Evolutionary conservation across 495 filamentous ascomycete genomes (phyloP).

Genomic region (Monascus purpureus): DNA sequence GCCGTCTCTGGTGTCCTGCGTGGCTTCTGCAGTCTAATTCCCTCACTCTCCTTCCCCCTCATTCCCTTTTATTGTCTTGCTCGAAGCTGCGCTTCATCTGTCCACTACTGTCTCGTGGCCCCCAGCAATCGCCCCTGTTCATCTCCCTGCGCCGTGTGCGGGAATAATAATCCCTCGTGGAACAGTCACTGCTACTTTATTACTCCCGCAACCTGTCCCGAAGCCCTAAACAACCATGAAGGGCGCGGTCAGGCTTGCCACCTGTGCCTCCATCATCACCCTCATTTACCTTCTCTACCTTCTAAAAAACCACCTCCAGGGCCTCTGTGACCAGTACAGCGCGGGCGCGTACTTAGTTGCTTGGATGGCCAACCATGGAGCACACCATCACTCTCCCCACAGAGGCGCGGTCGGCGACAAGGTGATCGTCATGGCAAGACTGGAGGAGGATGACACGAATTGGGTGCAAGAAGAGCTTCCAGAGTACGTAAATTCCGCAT

Average conservation of each 20-base stretch:
- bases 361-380: slow-evolving; percentile 15
- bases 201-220: no score
- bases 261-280: slow-evolving; percentile 14
- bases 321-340: slow-evolving; percentile 30
- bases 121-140: no score
- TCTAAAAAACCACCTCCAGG: slow-evolving; percentile 21
- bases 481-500: slow-evolving; percentile 17
- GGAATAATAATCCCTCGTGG: no score
- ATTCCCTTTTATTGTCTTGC: no score
- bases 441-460: slow-evolving; percentile 39
- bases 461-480: slow-evolving; percentile 48
- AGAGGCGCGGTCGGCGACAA: slow-evolving; percentile 17
- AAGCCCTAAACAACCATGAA: slow-evolving; percentile 22
- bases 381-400: slow-evolving; percentile 1
- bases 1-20: no score
- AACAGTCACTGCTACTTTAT: no score
- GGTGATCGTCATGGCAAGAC: slow-evolving; percentile 45
- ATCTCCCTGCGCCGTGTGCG: no score
- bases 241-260: slow-evolving; percentile 20
- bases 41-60: no score
- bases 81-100: no score
- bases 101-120: no score
- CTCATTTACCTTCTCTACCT: slow-evolving; percentile 22
- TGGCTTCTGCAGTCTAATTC: no score
- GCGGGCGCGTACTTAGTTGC: slow-evolving; percentile 27